Conservation (phyloP, 164 flowering plant genomes). For the Stephania japonica region DNA sequence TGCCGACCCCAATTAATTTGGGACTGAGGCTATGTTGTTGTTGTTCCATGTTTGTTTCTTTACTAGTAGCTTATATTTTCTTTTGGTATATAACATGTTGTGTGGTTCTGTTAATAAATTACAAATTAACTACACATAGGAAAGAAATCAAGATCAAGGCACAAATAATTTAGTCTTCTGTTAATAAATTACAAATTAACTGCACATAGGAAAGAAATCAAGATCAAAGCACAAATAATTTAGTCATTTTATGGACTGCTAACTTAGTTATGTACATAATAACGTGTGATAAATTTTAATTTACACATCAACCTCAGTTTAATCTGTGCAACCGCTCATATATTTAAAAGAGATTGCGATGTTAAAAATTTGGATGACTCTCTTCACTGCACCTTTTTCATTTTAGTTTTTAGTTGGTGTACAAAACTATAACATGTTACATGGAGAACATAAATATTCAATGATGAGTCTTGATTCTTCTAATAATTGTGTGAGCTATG, state of each 20-base stretch:
- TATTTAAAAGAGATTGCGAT: neutral
- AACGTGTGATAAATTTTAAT: too few species aligned
- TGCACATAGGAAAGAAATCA: neutral
- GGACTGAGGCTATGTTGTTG: too few species aligned
- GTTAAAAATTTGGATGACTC: neutral
- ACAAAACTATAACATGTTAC: neutral
- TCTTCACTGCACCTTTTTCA: neutral
- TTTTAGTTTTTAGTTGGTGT: neutral
- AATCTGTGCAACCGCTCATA: neutral
- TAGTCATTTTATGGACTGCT: neutral
- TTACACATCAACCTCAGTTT: neutral
- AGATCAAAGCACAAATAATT: neutral
- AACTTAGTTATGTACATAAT: neutral
- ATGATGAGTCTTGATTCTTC: neutral
- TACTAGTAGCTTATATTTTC: too few species aligned
- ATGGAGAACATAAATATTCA: neutral
- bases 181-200: too few species aligned
- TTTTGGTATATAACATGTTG: too few species aligned
- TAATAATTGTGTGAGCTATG: neutral
- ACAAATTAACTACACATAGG: neutral
- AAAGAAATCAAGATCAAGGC: neutral
- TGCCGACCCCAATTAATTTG: too few species aligned
- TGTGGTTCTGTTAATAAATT: too few species aligned
- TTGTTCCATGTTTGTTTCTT: too few species aligned
- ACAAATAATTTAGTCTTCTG: neutral